These are phyloP conservation scores for Geranium incanum DNA, from an alignment of 441 rosid genomes.

Conservation along the genomic window DNA sequence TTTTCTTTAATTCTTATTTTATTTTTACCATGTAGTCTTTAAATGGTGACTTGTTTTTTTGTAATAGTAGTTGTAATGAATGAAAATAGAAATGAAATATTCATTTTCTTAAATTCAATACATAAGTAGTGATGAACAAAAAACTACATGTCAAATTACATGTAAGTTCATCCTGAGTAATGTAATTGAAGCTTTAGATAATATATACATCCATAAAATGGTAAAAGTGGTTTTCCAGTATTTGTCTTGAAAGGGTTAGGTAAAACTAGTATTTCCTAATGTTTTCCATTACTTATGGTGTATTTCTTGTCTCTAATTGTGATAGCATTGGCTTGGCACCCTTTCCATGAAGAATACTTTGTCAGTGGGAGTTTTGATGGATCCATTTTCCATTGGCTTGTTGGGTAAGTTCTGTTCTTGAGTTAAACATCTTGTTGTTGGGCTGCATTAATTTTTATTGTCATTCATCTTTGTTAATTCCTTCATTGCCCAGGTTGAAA, in stretches of 20 bases:
- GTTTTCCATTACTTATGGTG: neutral
- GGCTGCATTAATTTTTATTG: neutral
- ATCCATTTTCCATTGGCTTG: slow-evolving; percentile 92
- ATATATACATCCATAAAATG: neutral
- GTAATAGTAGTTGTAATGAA: neutral
- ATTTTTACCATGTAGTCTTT: neutral
- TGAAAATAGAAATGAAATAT: neutral
- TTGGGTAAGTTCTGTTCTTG: slow-evolving; percentile 51
- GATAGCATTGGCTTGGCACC: slow-evolving; percentile 95
- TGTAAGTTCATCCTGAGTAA: neutral
- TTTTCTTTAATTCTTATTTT: neutral
- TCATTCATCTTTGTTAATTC: neutral
- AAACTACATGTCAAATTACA: neutral
- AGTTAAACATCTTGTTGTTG: slow-evolving; percentile 1
- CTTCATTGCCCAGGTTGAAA: slow-evolving; percentile 49
- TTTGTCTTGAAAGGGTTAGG: neutral
- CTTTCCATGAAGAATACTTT: slow-evolving; percentile 94
- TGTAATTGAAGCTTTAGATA: neutral
- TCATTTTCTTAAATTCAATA: neutral
- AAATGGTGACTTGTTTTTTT: neutral
- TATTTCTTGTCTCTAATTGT: slow-evolving; percentile 16
- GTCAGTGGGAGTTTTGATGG: slow-evolving; percentile 96
- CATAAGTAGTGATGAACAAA: neutral
- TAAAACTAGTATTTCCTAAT: neutral
- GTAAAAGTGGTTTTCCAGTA: neutral